phyloP scores from a whole-genome alignment of 192 early-diverging fungal genomes.

The Backusella circina region DNA sequence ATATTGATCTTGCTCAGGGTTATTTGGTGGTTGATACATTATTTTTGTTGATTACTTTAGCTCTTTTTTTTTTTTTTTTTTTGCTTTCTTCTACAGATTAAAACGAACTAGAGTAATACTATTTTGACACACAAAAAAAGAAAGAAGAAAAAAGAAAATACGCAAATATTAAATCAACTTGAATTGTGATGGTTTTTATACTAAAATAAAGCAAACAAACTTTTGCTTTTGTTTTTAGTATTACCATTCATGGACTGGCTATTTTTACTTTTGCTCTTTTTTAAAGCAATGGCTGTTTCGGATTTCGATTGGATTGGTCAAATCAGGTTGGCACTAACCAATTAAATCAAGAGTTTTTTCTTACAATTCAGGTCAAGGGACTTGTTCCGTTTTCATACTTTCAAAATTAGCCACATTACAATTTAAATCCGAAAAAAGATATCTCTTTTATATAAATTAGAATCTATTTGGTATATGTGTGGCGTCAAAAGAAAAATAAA shows the following conservation, averaged over 20 bases:
- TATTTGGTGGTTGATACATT: conserved; percentile 20
- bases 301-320: background rate
- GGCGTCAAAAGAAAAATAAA: background rate
- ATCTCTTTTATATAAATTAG: background rate
- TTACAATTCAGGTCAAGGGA: background rate
- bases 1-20: conserved; percentile 28
- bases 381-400: background rate
- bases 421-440: background rate
- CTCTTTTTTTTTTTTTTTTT: background rate
- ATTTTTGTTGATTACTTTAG: background rate
- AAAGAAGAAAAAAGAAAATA: background rate
- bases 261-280: background rate
- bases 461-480: background rate
- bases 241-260: background rate
- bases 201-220: background rate
- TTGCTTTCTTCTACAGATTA: background rate
- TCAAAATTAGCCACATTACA: background rate
- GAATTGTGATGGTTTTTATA: background rate
- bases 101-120: background rate
- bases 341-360: background rate
- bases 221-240: background rate
- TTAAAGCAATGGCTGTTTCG: background rate
- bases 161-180: background rate
- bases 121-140: background rate
- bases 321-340: background rate